A percentile compares a stretch with the other conserved stretches of the same genome.
phyloP scores from a whole-genome alignment of 345 rosid genomes.

The Leavenworthia alabamica region DNA sequence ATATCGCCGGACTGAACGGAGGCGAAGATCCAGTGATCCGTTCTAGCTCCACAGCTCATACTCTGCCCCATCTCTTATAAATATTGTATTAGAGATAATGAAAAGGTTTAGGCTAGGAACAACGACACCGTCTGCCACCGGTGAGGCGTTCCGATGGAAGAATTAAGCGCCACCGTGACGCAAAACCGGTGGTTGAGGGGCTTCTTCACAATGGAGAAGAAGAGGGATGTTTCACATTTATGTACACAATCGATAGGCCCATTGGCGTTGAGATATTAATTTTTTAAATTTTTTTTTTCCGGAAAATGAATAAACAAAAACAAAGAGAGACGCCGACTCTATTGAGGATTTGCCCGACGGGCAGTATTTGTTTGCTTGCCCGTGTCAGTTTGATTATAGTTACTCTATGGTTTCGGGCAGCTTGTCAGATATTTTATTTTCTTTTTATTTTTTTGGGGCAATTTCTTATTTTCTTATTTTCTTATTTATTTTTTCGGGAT shows the following conservation, averaged over 20 bases:
- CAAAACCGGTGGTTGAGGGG: constrained; percentile 29
- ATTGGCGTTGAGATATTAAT: constrained; percentile 13
- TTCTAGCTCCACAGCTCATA: constrained; percentile 63
- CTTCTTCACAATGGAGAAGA: constrained; percentile 16
- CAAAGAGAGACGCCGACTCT: constrained; percentile 24
- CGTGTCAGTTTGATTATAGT: constrained; percentile 24
- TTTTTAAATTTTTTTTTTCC: background rate
- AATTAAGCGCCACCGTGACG: constrained; percentile 36
- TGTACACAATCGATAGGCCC: constrained; percentile 27
- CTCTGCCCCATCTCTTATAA: constrained; percentile 75
- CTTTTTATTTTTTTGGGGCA: background rate
- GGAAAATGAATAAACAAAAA: background rate
- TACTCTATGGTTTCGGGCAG: constrained; percentile 27
- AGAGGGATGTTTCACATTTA: constrained; percentile 39
- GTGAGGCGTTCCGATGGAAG: constrained; percentile 35
- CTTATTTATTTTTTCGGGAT: too few species aligned
- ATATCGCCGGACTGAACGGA: constrained; percentile 76
- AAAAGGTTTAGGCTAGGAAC: background rate
- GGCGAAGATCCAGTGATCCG: constrained; percentile 59
- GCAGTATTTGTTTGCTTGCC: constrained; percentile 20
- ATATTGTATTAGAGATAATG: background rate
- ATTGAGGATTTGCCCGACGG: constrained; percentile 43
- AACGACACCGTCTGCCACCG: constrained; percentile 44
- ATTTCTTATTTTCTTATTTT: background rate
- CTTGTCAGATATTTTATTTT: constrained; percentile 30